Evolutionary conservation across 2,329 filamentous ascomycete genomes (phyloP).

Genomic region (Aspergillus melleus): DNA sequence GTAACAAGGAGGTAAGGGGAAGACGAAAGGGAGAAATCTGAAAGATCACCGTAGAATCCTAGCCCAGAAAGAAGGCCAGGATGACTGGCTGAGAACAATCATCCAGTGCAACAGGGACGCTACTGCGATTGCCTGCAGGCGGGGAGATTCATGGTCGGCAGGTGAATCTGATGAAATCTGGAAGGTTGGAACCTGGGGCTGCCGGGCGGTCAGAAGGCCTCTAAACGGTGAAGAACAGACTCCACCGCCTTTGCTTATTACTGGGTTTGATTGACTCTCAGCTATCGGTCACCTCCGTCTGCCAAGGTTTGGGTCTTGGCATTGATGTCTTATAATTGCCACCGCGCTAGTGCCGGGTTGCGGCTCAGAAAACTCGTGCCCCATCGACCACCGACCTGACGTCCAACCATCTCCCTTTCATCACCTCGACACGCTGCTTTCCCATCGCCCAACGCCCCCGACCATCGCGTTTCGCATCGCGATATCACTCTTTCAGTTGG

Average conservation of each 20-base stretch:
- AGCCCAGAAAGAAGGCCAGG: constrained; percentile 29
- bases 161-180: constrained; percentile 8
- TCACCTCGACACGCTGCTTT: constrained; percentile 33
- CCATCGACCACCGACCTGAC: constrained; percentile 41
- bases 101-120: constrained; percentile 22
- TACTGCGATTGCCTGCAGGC: constrained; percentile 12
- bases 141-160: constrained; percentile 6
- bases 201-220: constrained; percentile 22
- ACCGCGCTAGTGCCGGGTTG: constrained; percentile 25
- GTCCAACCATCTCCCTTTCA: constrained; percentile 44
- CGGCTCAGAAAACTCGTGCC: constrained; percentile 42
- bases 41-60: constrained; percentile 12
- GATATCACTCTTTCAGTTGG: constrained; percentile 35
- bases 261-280: constrained; percentile 7
- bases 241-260: background rate
- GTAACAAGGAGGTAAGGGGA: background rate
- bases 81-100: constrained; percentile 20
- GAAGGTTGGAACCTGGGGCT: constrained; percentile 11
- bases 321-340: constrained; percentile 17
- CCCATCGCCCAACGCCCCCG: constrained; percentile 33
- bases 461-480: constrained; percentile 45
- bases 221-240: constrained; percentile 16
- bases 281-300: background rate
- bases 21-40: background rate
- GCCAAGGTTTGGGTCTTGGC: constrained; percentile 3